These are phyloP conservation scores for Pelagomonas calceolata DNA, from an alignment of 108 stramenopile genomes.

Conservation along the genomic window DNA sequence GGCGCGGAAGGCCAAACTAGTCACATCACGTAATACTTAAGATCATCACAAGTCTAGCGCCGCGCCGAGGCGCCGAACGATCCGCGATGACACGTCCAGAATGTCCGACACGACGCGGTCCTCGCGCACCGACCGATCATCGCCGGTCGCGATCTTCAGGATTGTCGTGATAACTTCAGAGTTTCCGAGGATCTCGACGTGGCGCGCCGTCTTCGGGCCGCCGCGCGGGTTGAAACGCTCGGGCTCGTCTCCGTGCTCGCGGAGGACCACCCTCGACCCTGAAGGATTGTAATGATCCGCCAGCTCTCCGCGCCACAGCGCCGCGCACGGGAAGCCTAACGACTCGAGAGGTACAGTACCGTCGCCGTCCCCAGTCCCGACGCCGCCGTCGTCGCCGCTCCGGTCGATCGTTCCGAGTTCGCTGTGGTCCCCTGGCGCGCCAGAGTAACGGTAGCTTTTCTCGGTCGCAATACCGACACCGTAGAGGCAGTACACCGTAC, in stretches of 20 bases:
- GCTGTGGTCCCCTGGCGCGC: not conserved
- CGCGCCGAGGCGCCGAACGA: too few species aligned
- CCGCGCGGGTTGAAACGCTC: constrained; percentile 28
- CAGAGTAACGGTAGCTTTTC: not conserved
- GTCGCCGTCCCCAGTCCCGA: constrained; percentile 62
- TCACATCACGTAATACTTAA: too few species aligned
- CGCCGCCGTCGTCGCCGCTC: constrained; percentile 26
- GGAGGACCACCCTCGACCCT: constrained; percentile 40
- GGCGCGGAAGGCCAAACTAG: too few species aligned
- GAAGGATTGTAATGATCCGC: constrained; percentile 43
- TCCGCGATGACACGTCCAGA: too few species aligned
- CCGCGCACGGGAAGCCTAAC: constrained; percentile 68
- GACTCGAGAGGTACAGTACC: constrained; percentile 65
- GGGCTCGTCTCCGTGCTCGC: constrained; percentile 60
- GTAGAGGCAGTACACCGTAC: constrained; percentile 76
- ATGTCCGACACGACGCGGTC: not conserved
- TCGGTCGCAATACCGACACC: constrained; percentile 59
- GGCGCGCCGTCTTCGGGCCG: constrained; percentile 58
- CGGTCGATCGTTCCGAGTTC: not conserved
- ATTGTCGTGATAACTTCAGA: constrained; percentile 57
- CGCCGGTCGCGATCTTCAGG: constrained; percentile 57
- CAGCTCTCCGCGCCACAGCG: constrained; percentile 47
- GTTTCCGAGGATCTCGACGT: constrained; percentile 80
- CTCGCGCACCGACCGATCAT: constrained; percentile 19
- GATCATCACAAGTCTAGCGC: too few species aligned